These are phyloP conservation scores for Candida xiaguanensis DNA, from an alignment of 805 yeast species.

Conservation along the genomic window DNA sequence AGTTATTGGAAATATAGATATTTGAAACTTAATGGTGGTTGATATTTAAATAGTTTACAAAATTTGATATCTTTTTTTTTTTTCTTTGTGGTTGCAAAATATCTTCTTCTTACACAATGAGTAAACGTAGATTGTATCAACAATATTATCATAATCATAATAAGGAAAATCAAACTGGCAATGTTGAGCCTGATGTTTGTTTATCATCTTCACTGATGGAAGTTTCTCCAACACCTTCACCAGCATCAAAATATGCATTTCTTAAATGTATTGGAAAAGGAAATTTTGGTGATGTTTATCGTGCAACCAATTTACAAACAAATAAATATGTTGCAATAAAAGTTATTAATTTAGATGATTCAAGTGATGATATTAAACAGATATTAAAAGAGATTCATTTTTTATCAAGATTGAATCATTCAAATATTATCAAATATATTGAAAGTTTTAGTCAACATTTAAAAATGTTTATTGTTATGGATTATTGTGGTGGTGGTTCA, in stretches of 20 bases:
- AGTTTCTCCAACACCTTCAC: not conserved
- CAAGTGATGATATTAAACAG: constrained; percentile 69
- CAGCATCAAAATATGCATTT: constrained; percentile 17
- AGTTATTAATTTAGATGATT: constrained; percentile 74
- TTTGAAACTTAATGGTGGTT: constrained; percentile 11
- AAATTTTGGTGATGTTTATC: constrained; percentile 83
- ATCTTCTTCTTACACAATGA: constrained; percentile 5
- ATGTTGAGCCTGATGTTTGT: not conserved
- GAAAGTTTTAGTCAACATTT: constrained; percentile 63
- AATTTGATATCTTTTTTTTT: not conserved
- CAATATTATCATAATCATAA: constrained; percentile 3
- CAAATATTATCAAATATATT: constrained; percentile 58
- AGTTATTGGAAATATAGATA: constrained; percentile 46
- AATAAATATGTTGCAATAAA: constrained; percentile 71
- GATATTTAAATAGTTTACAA: not conserved
- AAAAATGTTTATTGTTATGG: constrained; percentile 88
- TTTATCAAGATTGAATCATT: constrained; percentile 61
- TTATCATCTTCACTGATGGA: constrained; percentile 2
- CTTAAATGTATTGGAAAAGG: constrained; percentile 73
- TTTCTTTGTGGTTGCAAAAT: constrained; percentile 6
- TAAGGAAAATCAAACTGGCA: constrained; percentile 1
- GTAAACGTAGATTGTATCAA: not conserved
- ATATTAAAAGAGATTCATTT: constrained; percentile 76
- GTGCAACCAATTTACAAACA: constrained; percentile 41
- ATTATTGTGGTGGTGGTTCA: constrained; percentile 93